phyloP scores from a whole-genome alignment of 495 filamentous ascomycete species.

The Chaetomium tenue region DNA sequence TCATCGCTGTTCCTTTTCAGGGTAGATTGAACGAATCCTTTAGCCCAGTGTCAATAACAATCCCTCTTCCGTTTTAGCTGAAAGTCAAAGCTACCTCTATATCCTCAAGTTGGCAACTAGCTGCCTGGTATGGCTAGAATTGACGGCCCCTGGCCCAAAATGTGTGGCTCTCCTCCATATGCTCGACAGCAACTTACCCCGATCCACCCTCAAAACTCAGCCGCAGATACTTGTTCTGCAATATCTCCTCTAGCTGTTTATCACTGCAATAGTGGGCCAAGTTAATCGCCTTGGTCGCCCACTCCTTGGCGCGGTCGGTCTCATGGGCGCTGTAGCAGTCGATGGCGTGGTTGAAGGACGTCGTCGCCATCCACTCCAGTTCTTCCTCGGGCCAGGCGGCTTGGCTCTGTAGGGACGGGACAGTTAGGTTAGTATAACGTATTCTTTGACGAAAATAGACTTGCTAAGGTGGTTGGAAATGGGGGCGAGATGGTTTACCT shows the following conservation, averaged over 20 bases:
- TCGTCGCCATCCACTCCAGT: constrained; percentile 72
- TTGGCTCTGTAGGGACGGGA: constrained; percentile 35
- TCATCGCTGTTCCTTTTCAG: too few relatives aligned
- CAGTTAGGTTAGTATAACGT: constrained; percentile 6
- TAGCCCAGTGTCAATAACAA: too few relatives aligned
- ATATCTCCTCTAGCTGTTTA: constrained; percentile 49
- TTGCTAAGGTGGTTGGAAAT: background rate
- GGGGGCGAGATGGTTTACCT: constrained; percentile 33
- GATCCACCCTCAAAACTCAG: constrained; percentile 46
- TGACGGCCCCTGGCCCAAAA: too few relatives aligned
- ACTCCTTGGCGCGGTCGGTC: constrained; percentile 57
- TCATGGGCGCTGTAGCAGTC: constrained; percentile 63
- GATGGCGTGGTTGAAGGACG: constrained; percentile 71
- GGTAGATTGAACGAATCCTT: too few relatives aligned
- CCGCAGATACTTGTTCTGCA: constrained; percentile 55
- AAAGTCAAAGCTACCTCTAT: too few relatives aligned
- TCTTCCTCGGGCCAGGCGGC: constrained; percentile 65
- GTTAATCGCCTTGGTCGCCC: constrained; percentile 64
- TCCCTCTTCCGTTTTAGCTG: too few relatives aligned
- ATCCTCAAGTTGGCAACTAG: too few relatives aligned
- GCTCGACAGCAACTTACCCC: background rate
- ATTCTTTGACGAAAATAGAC: background rate
- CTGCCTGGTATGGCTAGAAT: too few relatives aligned
- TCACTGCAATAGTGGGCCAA: constrained; percentile 58
- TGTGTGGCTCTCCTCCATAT: too few relatives aligned